phyloP scores from a whole-genome alignment of 2,329 filamentous ascomycete genomes.

The Cytospora schulzeri region DNA sequence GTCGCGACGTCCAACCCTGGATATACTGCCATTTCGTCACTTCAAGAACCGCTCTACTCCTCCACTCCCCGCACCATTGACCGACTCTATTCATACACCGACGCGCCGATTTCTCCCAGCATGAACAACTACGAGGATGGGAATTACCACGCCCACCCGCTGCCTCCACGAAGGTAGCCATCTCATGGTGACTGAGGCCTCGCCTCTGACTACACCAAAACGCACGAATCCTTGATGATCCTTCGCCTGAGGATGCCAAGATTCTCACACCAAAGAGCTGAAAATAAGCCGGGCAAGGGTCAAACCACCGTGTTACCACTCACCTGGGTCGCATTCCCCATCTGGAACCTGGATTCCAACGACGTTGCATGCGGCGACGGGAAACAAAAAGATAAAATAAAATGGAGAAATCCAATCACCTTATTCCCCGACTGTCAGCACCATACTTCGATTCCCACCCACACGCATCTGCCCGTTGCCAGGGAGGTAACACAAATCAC shows the following conservation, averaged over 20 bases:
- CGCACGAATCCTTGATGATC: slow-evolving; percentile 11
- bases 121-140: slow-evolving; percentile 13
- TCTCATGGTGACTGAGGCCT: neutral
- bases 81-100: slow-evolving; percentile 13
- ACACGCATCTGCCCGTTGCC: neutral
- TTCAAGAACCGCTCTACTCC: slow-evolving; percentile 18
- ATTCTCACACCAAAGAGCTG: slow-evolving; percentile 7
- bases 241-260: slow-evolving; percentile 10
- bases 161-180: slow-evolving; percentile 5
- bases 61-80: slow-evolving; percentile 24
- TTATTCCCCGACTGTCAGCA: neutral
- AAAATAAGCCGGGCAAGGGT: neutral
- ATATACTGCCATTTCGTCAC: slow-evolving; percentile 5
- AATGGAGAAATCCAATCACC: slow-evolving; percentile 3
- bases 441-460: neutral
- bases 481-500: neutral
- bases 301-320: neutral
- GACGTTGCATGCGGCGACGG: slow-evolving; percentile 17
- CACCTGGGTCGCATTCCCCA: neutral
- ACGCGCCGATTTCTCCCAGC: neutral
- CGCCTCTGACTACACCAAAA: neutral
- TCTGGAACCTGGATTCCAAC: neutral
- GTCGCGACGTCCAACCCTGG: slow-evolving; percentile 14
- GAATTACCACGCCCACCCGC: slow-evolving; percentile 23
- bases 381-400: slow-evolving; percentile 7